Conservation (phyloP, 495 filamentous ascomycete genomes). For the Neurospora sp. region DNA sequence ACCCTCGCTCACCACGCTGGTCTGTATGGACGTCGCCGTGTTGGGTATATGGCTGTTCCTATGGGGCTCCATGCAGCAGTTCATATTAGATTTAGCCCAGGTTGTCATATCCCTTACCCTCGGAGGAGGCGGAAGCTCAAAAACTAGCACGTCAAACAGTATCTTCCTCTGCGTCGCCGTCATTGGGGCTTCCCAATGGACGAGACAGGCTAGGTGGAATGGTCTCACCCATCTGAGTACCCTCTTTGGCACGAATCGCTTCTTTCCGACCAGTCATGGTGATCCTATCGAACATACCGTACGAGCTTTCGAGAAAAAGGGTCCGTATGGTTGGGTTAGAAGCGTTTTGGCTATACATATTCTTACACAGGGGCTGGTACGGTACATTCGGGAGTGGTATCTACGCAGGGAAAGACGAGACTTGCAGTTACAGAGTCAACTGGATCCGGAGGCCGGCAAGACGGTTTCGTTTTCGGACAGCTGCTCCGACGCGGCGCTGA, state of each 20-base stretch:
- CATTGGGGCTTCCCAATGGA: constrained; percentile 61
- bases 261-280: constrained; percentile 27
- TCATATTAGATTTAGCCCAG: constrained; percentile 89
- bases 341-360: constrained; percentile 78
- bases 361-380: constrained; percentile 66
- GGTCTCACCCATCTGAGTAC: constrained; percentile 30
- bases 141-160: constrained; percentile 59
- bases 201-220: constrained; percentile 43
- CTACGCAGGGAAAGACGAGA: constrained; percentile 42
- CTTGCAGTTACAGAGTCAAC: constrained; percentile 29
- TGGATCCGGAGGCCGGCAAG: constrained; percentile 41
- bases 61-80: constrained; percentile 78
- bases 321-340: constrained; percentile 41
- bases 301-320: constrained; percentile 36
- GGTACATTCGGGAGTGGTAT: constrained; percentile 52
- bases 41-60: constrained; percentile 81
- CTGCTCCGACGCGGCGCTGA: constrained; percentile 30
- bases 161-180: constrained; percentile 71
- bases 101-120: constrained; percentile 90
- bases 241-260: constrained; percentile 31
- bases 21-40: constrained; percentile 73
- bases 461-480: constrained; percentile 21
- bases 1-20: constrained; percentile 70
- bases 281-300: constrained; percentile 32
- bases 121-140: constrained; percentile 75